Evolutionary conservation across 345 rosid species (phyloP), one percentile per base, ranked within the genome.

Genomic region (Salix viminalis): DNA sequence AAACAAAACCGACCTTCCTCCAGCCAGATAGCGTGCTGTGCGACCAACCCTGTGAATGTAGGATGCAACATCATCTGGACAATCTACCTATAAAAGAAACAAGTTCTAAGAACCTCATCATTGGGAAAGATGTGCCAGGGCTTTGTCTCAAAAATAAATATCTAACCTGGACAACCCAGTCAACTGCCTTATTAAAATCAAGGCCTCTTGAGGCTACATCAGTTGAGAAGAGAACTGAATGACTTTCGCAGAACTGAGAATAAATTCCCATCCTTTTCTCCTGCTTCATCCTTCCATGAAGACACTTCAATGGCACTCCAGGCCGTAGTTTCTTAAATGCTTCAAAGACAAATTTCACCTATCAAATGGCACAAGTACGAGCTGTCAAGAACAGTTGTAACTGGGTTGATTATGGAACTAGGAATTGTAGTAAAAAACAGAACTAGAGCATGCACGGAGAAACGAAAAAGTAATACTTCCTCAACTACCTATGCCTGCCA

Each of bases 31-130:
- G 44, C 99, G 94, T 73, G 99, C 99, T 24, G 99, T 96, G 36
- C 98, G 97, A 65, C 99, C 99, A 82, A 91, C 99, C 82, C 99
- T 92, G 80, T 96, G 97, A 75, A 93, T 91, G 90, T 96, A 96
- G 70, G 97, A 88, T 72, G 90, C 87, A 77, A 91, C 96, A 81
- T 96, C 94, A 54, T 96, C 99, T 16, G 99, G 99, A 84, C 98
- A 93, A 82, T 96, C 98, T 75, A 90, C 84, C 99, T 96, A 85
- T 24, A 62, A 58, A 62, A 50, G 69, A 30, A 76, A 58, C 76
- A 36, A 65, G 44, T 60, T 65, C 62, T 60, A 79, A 71, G 34
- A 70, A 48, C 44, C 75, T 65, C 77, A 37, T 75, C 56, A 48
- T 37, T 34, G 24, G 14, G 64, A 37, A 66, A 52, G 19, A 30